phyloP scores from a whole-genome alignment of 2,329 filamentous ascomycete species.

The Calonectria henricotiae region DNA sequence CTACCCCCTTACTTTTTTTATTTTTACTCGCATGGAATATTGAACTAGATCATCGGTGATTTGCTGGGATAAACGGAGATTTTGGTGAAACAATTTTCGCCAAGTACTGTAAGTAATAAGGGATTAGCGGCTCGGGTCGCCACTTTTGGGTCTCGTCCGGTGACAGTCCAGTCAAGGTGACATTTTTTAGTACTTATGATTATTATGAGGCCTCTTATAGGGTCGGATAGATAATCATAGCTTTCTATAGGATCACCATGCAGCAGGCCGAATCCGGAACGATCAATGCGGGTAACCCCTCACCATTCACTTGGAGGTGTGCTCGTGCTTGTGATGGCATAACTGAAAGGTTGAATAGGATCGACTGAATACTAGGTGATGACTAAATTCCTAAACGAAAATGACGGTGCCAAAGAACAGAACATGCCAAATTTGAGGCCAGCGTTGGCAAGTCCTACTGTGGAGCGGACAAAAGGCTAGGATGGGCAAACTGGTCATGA shows the following conservation, averaged over 20 bases:
- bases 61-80: no score
- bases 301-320: neutral
- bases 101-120: no score
- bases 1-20: neutral
- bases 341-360: no score
- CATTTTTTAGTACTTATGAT: neutral
- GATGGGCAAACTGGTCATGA: no score
- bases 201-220: neutral
- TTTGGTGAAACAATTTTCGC: neutral
- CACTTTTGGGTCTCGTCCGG: no score
- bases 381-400: neutral
- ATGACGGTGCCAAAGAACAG: neutral
- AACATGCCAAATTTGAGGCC: neutral
- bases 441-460: no score
- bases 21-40: neutral
- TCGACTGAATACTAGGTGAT: neutral
- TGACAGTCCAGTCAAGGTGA: neutral
- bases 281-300: neutral
- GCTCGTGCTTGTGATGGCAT: no score
- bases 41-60: no score
- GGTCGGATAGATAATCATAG: neutral
- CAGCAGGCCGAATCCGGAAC: neutral
- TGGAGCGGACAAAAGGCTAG: no score
- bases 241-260: slow-evolving; percentile 7
- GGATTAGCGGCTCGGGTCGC: no score